phyloP scores from a whole-genome alignment of 495 filamentous ascomycete species.

The Xylaria nigripes region DNA sequence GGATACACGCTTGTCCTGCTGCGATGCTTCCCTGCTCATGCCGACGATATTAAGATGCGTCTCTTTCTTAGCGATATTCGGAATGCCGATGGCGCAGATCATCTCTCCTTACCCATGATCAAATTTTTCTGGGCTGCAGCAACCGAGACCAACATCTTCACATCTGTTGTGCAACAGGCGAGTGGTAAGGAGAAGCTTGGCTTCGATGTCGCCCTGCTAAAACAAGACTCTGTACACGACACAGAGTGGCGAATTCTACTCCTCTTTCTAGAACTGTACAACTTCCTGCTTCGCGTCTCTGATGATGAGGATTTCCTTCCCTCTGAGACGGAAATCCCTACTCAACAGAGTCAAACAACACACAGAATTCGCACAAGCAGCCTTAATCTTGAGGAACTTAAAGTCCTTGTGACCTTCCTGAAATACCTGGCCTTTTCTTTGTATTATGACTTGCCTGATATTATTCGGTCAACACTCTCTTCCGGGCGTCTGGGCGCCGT shows the following conservation, averaged over 20 bases:
- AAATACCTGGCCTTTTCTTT: conserved; percentile 89
- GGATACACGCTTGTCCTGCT: conserved; percentile 81
- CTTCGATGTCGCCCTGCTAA: conserved; percentile 15
- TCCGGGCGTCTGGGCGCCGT: conserved; percentile 11
- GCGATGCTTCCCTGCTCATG: conserved; percentile 71
- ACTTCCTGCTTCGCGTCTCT: conserved; percentile 81
- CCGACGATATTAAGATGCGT: conserved; percentile 94
- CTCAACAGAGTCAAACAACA: conserved; percentile 27
- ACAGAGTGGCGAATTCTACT: conserved; percentile 80
- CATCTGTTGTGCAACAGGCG: conserved; percentile 40
- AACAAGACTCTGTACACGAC: conserved; percentile 12
- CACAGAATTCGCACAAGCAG: conserved; percentile 54
- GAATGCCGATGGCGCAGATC: conserved; percentile 27
- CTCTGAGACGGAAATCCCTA: conserved; percentile 27
- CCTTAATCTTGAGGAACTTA: conserved; percentile 61
- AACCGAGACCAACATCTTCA: conserved; percentile 57
- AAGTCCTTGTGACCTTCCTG: conserved; percentile 70
- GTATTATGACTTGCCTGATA: conserved; percentile 70
- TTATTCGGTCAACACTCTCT: conserved; percentile 20
- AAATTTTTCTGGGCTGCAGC: conserved; percentile 86
- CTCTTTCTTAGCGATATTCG: conserved; percentile 73
- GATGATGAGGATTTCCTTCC: conserved; percentile 82
- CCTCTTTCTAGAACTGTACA: conserved; percentile 89
- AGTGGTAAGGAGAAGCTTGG: conserved; percentile 13
- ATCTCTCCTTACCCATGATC: conserved; percentile 55